Evolutionary conservation across 2,329 filamentous ascomycete species (phyloP).

Genomic region (Phialemonium atrogriseum): DNA sequence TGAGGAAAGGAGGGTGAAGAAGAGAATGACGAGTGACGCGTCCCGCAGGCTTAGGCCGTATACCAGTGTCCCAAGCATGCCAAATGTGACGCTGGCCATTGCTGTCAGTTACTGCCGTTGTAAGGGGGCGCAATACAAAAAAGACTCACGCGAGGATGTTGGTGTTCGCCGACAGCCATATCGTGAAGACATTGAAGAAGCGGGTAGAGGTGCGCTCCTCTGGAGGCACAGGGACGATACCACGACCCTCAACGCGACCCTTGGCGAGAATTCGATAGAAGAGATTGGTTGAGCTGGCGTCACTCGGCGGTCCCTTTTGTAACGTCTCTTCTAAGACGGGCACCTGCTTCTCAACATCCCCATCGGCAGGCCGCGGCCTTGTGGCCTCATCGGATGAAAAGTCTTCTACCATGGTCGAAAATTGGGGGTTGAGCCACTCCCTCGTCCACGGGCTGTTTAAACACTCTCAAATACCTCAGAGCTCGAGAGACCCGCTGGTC

Average conservation of each 20-base stretch:
- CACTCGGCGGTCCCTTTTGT: background rate
- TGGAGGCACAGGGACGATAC: conserved; percentile 32
- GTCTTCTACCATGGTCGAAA: no score
- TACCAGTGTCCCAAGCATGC: conserved; percentile 52
- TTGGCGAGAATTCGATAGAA: conserved; percentile 3
- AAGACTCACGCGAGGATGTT: conserved; percentile 34
- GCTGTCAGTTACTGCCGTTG: no score
- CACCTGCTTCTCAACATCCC: background rate
- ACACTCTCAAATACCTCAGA: no score
- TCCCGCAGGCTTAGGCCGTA: conserved; percentile 47
- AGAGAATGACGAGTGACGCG: conserved; percentile 50
- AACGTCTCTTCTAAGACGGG: background rate
- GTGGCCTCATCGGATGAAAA: no score
- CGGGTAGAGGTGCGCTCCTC: conserved; percentile 30
- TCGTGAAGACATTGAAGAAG: conserved; percentile 36
- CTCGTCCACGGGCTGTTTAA: no score
- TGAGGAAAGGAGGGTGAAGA: conserved; percentile 51
- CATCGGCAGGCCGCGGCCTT: no score
- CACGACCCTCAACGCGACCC: conserved; percentile 32
- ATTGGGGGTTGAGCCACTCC: no score
- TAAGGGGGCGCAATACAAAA: no score
- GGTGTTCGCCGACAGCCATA: conserved; percentile 40
- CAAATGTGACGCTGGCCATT: conserved; percentile 48
- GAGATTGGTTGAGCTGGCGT: background rate
- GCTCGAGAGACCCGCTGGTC: no score